These are phyloP conservation scores for Mycena metata DNA, from an alignment of 768 basidiomycete species.

Conservation along the genomic window DNA sequence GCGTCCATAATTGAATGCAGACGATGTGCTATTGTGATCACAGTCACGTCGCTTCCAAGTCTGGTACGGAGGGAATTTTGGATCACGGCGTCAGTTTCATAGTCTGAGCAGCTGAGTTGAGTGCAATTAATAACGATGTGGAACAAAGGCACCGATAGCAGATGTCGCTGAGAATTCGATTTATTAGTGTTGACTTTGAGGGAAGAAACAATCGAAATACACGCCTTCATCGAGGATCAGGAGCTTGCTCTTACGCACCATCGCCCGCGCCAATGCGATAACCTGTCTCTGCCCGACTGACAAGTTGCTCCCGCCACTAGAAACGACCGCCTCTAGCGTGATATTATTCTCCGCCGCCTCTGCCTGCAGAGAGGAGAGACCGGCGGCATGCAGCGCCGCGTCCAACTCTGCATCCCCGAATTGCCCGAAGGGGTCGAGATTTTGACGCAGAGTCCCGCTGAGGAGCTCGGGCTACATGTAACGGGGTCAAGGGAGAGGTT, in stretches of 20 bases:
- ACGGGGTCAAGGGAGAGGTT: neutral
- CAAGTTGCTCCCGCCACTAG: slow-evolving; percentile 42
- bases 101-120: slow-evolving; percentile 25
- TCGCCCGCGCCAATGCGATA: slow-evolving; percentile 54
- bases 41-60: slow-evolving; percentile 17
- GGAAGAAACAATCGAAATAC: neutral
- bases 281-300: slow-evolving; percentile 63
- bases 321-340: slow-evolving; percentile 35
- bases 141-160: slow-evolving; percentile 23
- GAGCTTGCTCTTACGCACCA: slow-evolving; percentile 38
- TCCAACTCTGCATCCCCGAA: slow-evolving; percentile 56
- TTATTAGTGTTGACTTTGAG: neutral
- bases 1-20: slow-evolving; percentile 31
- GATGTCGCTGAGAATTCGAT: slow-evolving; percentile 24
- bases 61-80: slow-evolving; percentile 51
- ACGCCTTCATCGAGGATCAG: slow-evolving; percentile 39
- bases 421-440: slow-evolving; percentile 62
- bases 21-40: slow-evolving; percentile 31
- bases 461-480: slow-evolving; percentile 49
- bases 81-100: slow-evolving; percentile 56
- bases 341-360: slow-evolving; percentile 44
- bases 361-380: slow-evolving; percentile 50
- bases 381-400: slow-evolving; percentile 51
- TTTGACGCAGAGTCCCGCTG: slow-evolving; percentile 58
- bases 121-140: no score